phyloP scores from a whole-genome alignment of 208 protist genomes.

The Baffinella frigidus region DNA sequence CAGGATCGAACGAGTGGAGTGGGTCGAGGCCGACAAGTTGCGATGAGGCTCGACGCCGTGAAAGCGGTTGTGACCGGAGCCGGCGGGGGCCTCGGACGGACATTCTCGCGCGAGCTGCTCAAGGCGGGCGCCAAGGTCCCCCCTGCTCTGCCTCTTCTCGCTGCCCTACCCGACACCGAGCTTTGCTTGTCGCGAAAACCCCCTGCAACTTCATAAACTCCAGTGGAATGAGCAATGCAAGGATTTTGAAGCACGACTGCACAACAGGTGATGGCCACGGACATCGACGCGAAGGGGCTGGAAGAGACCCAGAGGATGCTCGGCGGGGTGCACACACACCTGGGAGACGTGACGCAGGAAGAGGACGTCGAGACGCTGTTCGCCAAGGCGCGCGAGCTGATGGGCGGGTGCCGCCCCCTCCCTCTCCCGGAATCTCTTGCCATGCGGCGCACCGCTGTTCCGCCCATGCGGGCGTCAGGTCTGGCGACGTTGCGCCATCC shows the following conservation, averaged over 20 bases:
- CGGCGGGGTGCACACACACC: neutral
- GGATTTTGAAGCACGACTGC: neutral
- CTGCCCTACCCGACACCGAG: neutral
- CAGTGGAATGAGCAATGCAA: neutral
- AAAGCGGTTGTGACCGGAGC: conserved; percentile 15
- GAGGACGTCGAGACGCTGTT: neutral
- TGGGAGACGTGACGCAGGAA: neutral
- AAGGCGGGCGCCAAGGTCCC: too few relatives aligned
- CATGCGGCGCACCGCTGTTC: too few relatives aligned
- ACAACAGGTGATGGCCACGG: neutral
- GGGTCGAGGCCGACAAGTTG: too few relatives aligned
- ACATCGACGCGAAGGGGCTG: neutral
- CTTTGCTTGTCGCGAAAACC: neutral
- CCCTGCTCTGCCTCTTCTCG: too few relatives aligned
- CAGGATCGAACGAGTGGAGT: too few relatives aligned
- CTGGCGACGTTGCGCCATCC: too few relatives aligned
- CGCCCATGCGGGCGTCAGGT: too few relatives aligned
- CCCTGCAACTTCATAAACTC: neutral
- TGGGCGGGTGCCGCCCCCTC: conserved; percentile 1
- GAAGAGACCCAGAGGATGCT: neutral
- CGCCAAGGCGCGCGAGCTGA: neutral
- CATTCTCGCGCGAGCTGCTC: neutral
- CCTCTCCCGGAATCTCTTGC: too few relatives aligned
- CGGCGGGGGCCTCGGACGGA: neutral
- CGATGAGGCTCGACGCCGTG: neutral